These are phyloP conservation scores for Tolypocladium guangdongense DNA, from an alignment of 2,329 filamentous ascomycete genomes.

Conservation along the genomic window DNA sequence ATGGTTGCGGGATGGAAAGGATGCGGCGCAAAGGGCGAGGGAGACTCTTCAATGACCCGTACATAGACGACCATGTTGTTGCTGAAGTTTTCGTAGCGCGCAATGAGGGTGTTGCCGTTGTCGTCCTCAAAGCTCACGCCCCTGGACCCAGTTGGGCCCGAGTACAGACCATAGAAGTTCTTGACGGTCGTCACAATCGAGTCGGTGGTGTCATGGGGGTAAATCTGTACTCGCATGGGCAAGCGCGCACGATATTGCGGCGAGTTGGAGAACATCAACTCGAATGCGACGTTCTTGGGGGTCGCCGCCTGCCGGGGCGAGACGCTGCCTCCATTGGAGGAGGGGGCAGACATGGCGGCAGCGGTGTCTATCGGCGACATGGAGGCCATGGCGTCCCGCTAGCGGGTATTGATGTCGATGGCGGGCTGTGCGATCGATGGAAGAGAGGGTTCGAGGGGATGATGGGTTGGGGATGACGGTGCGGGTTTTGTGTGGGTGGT, in stretches of 20 bases:
- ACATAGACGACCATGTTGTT: slow-evolving; percentile 93
- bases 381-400: slow-evolving; percentile 29
- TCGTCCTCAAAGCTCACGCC: slow-evolving; percentile 95
- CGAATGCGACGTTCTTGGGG: slow-evolving; percentile 70
- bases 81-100: slow-evolving; percentile 88
- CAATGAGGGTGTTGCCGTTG: slow-evolving; percentile 81
- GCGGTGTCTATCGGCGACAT: slow-evolving; percentile 31
- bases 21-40: slow-evolving; percentile 34
- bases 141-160: slow-evolving; percentile 54
- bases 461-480: slow-evolving; percentile 14
- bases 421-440: slow-evolving; percentile 9
- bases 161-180: slow-evolving; percentile 96
- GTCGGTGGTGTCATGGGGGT: slow-evolving; percentile 89
- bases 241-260: slow-evolving; percentile 62
- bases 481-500: slow-evolving; percentile 22
- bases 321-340: slow-evolving; percentile 30
- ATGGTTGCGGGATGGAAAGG: slow-evolving; percentile 40
- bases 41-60: slow-evolving; percentile 59
- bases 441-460: slow-evolving; percentile 4
- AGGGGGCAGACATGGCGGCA: slow-evolving; percentile 20
- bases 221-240: slow-evolving; percentile 84
- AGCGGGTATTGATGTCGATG: slow-evolving; percentile 10
- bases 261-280: slow-evolving; percentile 58
- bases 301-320: slow-evolving; percentile 36
- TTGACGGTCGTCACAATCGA: slow-evolving; percentile 97